Base-by-base conservation (phyloP, 2,329 filamentous ascomycete species). In the Arthrinium phaeospermum region DNA sequence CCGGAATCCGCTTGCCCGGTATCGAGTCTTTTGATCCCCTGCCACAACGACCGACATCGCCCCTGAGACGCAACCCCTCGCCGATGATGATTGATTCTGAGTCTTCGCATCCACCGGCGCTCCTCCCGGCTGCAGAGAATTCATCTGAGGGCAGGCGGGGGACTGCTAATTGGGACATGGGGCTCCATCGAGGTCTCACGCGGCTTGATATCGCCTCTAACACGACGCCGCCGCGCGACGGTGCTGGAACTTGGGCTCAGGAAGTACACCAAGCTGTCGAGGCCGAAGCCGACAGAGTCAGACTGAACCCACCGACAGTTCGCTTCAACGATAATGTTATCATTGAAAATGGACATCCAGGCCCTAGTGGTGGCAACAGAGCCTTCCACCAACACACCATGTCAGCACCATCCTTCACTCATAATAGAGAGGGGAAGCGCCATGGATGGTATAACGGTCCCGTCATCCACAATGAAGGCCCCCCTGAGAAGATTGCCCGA, bases 1-100 rank as follows among this genome's bases (percentile, higher is more conserved):
- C 87, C 8, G 83, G 87, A 5, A 85, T 94, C 19, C 91, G 94
- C 51, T 87, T 98, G 19, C 95, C 95, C 0, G 95, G 95, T 19
- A 98, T 98, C 75, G 94, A 97, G 80, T 97, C 94, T 22, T 98
- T 98, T 77, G 94, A 96, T 78, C 91, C 94, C 71, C 86, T 93
- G 34, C 92, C 91, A 37, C 88, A 89, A 72, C 89, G 88, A 27
- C 88, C 91, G 0, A 81, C 86, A 16, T 90, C 93, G 0, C 91
- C 92, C 10, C 88, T 90, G 1, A 88, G 90, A 68, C 90, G 92
- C 67, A 88, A 88, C 71, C 86, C 90, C 2, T 95, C 93, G 70
- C 93, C 94, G 0, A 95, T 96, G 93, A 89, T 93, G 78, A 83
- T 95, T 13, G 94, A 97, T 76, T 77, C 83, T 46, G 81, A 88